Evolutionary conservation across 1,284 basidiomycete species (phyloP).

Genomic region (Trichosporon faecale): DNA sequence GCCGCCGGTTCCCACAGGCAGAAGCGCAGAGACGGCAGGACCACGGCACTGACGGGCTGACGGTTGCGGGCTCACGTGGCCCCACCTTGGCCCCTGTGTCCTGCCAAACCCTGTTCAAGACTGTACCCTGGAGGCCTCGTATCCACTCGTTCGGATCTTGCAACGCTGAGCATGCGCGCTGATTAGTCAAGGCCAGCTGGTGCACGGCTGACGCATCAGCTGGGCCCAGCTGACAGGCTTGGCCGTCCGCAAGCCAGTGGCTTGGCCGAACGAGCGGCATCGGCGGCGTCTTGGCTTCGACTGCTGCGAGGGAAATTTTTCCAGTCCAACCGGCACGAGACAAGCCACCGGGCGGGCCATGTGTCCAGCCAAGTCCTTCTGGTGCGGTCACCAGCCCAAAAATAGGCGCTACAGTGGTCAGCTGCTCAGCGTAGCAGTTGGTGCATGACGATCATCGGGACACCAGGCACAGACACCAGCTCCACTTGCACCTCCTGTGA

Average conservation of each 20-base stretch:
- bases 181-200: not conserved
- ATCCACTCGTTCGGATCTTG: not conserved
- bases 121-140: not conserved
- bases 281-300: not conserved
- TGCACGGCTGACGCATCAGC: not conserved
- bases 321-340: not conserved
- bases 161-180: not conserved
- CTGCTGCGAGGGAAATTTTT: not conserved
- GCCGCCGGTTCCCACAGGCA: not conserved
- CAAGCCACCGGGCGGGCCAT: conserved; percentile 3
- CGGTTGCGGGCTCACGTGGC: not conserved
- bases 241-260: too few species aligned
- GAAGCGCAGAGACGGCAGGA: not conserved
- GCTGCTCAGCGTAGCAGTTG: not conserved
- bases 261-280: not conserved
- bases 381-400: too few species aligned
- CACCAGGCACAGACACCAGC: not conserved
- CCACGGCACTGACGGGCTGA: not conserved
- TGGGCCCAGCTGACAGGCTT: not conserved
- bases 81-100: not conserved
- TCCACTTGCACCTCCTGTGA: not conserved
- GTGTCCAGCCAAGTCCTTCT: not conserved
- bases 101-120: not conserved
- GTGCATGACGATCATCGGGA: not conserved
- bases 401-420: not conserved